Base-by-base conservation (phyloP, 805 yeast species). In the Yarrowia sp. region DNA sequence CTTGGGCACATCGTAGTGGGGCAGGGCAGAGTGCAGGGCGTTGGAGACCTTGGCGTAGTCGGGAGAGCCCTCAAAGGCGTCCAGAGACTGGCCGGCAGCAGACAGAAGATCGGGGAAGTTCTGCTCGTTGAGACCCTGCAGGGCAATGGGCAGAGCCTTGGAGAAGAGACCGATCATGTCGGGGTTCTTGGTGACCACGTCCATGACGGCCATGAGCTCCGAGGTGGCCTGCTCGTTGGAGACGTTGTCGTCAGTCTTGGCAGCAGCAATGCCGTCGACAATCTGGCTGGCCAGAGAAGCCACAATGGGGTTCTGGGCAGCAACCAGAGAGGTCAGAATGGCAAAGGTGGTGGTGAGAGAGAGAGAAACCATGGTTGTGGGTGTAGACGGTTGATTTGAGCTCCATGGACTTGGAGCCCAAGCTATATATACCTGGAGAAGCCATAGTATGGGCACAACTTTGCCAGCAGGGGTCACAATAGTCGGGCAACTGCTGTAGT, bases 231-330 rank as follows among this genome's bases (percentile, higher is more conserved):
- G 24, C n/a, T 24, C 66, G 44, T 36, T 33, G 9, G 66, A 61
- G 9, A 61, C 44, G 10, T 36, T 1, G 66, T 61, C 66, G 55
- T 61, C 66, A 9, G 66, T 61, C 66, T 61, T 61, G 55, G 66
- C 66, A 5, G 66, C 50, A 38, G 38, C 66, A 19, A 61, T 46
- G 33, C 66, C 66, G 36, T 20, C 44, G 34, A 61, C 55, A 47
- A 61, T 36, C 44, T 61, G 55, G 53, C 20, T 36, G 30, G 55
- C 55, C 13, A 61, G 17, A 15, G 66, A 61, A 7, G 24, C 55
- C 36, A 44, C 55, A 20, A 61, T 47, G 55, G 55, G 66, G 66
- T 61, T 61, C 66, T 61, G 66, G 66, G 66, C 66, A 10, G 66
- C 50, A 10, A 46, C 66, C 3, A 61, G 55, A 40, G 50, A 33